Base-by-base conservation (phyloP, 1,284 basidiomycete species). In the Boletellus deceptivus region DNA sequence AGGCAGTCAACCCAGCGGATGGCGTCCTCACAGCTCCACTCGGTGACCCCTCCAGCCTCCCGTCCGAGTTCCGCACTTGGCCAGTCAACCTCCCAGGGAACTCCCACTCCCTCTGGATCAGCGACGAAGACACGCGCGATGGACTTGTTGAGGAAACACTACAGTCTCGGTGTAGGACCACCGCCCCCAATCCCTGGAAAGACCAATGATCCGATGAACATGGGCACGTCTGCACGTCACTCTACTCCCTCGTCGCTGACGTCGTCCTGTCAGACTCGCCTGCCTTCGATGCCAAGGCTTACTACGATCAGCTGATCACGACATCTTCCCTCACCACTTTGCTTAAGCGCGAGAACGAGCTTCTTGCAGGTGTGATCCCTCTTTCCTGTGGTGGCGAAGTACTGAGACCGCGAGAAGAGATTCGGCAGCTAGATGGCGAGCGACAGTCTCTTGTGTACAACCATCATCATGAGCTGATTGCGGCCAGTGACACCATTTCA, bases 391-490 rank as follows among this genome's bases (percentile, higher is more conserved):
- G 57, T 16, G 8, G 27, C 34, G 37, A 45, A 43, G 49, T 52
- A 45, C 49, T 48, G 33, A 66, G 8, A 33, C 48, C 38, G 9
- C 4, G 14, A 45, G 11, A 55, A 89, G 91, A 94, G 69, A 94
- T 96, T 53, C 78, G 90, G 39, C 83, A 94, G 57, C 72, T 96
- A 5, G 91, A 95, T 53, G 85, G 88, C 58, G 93, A 95, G 64
- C 78, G 91, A 29, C 93, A 96, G 66, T 89, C 89, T 18, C 73
- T 96, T 35, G 93, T 96, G 4, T 96, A 96, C 67, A 94, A 96
- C 59, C 93, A 96, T 61, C 93, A 96, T 63, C 92, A 94, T 58
- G 93, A 96, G 62, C 82, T 96, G 18, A 93, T 96, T 43, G 89
- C 90, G 1, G 93, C 93, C 1, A 91, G 88, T 57, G 91, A 93